Base-by-base conservation (phyloP, 768 basidiomycete species). In the Naganishia onofrii region DNA sequence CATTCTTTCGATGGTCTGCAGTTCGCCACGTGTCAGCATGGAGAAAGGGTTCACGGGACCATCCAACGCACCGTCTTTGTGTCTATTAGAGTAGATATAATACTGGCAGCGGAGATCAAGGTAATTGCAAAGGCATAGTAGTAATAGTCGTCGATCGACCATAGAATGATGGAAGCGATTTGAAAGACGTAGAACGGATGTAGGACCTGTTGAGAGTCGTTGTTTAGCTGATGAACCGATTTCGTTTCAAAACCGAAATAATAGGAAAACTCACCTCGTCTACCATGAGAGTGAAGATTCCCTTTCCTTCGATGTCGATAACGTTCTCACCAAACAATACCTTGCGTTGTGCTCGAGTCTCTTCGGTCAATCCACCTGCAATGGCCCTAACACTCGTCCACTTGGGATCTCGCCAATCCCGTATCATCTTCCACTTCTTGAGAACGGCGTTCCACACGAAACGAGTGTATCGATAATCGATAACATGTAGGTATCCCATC, bases 181-280 rank as follows among this genome's bases (percentile, higher is more conserved):
- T 99, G 96, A 78, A 99, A 99, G 67, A 99, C 89, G 78, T 97
- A 98, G 82, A 98, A 98, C 0, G 96, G 96, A 78, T 98, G 95
- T 46, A 98, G 89, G 54, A 96, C 87, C 92, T 89, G 72, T 2
- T 23, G 31, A 34, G 29, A 23, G 51, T 54, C 19, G 34, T 8
- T 28, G 13, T 23, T 54, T 21, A 38, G 28, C 46, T 28, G 8
- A 19, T 63, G 51, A 54, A 32, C 38, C 6, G 9, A 21, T 55
- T 42, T 9, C 46, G 28, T 19, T 55, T 32, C 34, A 26, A 19
- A 38, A 63, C 28, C 12, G 12, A 36, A 36, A 36, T 12, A 36
- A 36, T 12, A 36, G 4, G 44, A 63, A 23, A n/a, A 77, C 82
- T 66, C 79, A 92, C 93, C 85, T 98, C 96, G 73, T 97, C 93